These are phyloP conservation scores for Nidularia sp. DNA, from an alignment of 768 basidiomycete genomes.

Conservation along the genomic window DNA sequence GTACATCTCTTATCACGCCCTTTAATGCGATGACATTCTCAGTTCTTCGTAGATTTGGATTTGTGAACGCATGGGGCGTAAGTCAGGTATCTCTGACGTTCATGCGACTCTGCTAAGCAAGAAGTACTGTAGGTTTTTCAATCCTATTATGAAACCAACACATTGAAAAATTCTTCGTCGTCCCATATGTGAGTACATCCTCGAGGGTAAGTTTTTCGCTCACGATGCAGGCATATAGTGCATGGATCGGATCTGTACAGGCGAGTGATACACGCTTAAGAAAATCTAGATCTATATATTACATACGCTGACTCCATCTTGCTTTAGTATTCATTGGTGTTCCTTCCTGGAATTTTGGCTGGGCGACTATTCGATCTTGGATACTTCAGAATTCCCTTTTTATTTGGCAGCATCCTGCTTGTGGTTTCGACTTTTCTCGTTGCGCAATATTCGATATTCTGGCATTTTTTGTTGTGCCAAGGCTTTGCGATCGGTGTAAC, in stretches of 20 bases:
- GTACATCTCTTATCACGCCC: slow-evolving; percentile 15
- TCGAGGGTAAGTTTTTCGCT: not conserved
- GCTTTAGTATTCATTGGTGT: slow-evolving; percentile 41
- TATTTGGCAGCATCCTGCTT: slow-evolving; percentile 37
- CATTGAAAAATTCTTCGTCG: slow-evolving; percentile 35
- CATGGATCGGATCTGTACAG: slow-evolving; percentile 28
- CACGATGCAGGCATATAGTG: slow-evolving; percentile 8
- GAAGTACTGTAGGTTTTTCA: slow-evolving; percentile 44
- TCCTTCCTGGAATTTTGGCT: slow-evolving; percentile 44
- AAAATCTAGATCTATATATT: not conserved
- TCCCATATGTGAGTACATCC: slow-evolving; percentile 46
- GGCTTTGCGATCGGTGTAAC: slow-evolving; percentile 55
- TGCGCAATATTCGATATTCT: slow-evolving; percentile 57
- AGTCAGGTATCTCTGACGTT: slow-evolving; percentile 9
- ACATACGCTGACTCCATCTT: not conserved
- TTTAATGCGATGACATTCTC: not conserved
- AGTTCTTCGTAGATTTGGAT: slow-evolving; percentile 37
- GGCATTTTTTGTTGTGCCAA: slow-evolving; percentile 66
- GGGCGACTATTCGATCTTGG: slow-evolving; percentile 65
- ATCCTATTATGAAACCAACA: slow-evolving; percentile 48
- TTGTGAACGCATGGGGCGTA: slow-evolving; percentile 56
- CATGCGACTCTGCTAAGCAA: not conserved
- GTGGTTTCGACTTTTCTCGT: slow-evolving; percentile 47
- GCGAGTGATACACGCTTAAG: slow-evolving; percentile 2
- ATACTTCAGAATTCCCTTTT: slow-evolving; percentile 43